Conservation (phyloP, 2,329 filamentous ascomycete genomes). For the Helminthosporium solani region DNA sequence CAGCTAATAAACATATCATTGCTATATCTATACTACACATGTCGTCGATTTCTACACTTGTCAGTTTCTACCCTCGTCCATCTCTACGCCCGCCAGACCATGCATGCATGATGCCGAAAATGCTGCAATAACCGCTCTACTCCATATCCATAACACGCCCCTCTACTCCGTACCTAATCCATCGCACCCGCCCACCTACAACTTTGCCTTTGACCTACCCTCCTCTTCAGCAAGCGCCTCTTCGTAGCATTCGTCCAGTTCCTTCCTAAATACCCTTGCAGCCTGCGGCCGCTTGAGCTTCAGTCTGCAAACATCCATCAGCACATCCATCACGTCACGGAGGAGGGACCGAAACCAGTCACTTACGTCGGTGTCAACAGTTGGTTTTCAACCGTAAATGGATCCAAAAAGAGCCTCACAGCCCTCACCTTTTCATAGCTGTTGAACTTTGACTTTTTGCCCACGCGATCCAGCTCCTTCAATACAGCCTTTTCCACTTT, state of each 20-base stretch:
- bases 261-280: constrained; percentile 60
- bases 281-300: constrained; percentile 71
- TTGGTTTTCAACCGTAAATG: constrained; percentile 92
- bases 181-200: no score
- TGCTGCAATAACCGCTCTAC: background rate
- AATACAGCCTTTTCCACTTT: constrained; percentile 74
- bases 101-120: background rate
- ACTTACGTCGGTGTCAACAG: constrained; percentile 84
- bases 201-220: constrained; percentile 47
- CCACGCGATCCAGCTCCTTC: constrained; percentile 75
- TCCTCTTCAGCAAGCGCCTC: constrained; percentile 51
- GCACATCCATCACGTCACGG: constrained; percentile 2
- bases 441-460: constrained; percentile 83
- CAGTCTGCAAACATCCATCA: constrained; percentile 49
- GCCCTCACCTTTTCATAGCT: constrained; percentile 82
- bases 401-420: constrained; percentile 75
- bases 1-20: no score
- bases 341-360: background rate
- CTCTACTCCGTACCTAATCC: no score
- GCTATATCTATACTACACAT: no score
- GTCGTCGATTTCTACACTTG: background rate
- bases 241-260: constrained; percentile 63
- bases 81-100: background rate
- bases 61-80: no score
- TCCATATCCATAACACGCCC: background rate